phyloP scores from a whole-genome alignment of 805 yeast species.

The Tetrapisispora phaffii region DNA sequence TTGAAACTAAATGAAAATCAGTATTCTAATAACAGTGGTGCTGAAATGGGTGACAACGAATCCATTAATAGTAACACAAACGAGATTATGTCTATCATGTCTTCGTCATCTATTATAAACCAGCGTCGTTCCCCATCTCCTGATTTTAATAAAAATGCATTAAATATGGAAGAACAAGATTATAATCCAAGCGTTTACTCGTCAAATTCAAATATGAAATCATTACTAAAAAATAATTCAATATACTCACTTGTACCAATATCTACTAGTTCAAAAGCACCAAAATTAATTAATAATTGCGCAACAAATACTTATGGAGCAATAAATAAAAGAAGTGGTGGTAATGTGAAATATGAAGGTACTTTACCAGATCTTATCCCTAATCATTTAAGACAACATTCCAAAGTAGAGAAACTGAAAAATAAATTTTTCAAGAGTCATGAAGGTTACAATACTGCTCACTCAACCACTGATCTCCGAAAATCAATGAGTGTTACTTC shows the following conservation, averaged over 20 bases:
- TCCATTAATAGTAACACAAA: not conserved
- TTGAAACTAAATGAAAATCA: not conserved
- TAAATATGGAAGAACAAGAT: not conserved
- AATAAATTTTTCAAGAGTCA: constrained; percentile 6
- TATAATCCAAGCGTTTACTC: not conserved
- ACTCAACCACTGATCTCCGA: not conserved
- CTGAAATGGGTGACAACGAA: not conserved
- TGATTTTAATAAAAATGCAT: not conserved
- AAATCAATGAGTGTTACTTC: not conserved
- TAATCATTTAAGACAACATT: constrained; percentile 6
- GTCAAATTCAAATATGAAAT: not conserved
- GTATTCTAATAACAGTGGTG: not conserved
- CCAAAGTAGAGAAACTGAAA: constrained; percentile 13
- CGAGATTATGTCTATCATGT: not conserved
- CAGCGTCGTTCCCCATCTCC: not conserved
- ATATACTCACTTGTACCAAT: not conserved
- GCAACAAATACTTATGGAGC: not conserved
- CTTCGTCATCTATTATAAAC: not conserved
- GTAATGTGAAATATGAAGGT: constrained; percentile 17
- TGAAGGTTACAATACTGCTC: not conserved
- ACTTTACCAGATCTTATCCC: constrained; percentile 23
- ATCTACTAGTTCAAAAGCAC: not conserved
- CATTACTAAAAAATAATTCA: not conserved
- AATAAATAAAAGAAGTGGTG: constrained; percentile 4
- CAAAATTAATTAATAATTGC: not conserved